Evolutionary conservation across 306 rosid species (phyloP), one percentile per base, ranked within the genome.

Genomic region (Dryas octopetala): DNA sequence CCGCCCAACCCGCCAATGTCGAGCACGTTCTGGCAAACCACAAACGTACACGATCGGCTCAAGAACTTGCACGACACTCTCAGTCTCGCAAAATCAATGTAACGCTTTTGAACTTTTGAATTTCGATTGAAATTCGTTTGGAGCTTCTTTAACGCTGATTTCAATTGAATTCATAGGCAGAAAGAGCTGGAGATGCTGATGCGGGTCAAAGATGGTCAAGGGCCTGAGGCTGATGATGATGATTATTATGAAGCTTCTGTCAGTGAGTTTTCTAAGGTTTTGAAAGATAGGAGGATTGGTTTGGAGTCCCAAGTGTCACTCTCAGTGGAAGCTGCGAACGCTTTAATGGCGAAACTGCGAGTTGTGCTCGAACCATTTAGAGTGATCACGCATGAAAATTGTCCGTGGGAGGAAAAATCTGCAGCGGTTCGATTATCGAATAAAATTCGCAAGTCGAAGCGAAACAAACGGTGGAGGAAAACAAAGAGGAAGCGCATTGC

Each of bases 381-480:
- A 54, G 70, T 68, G 74, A 75, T 80, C 26, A 52, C 72, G 1
- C 90, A 84, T 66, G 93, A 86, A 70, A 81, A 71, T 28, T 75
- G 85, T 86, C 97, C 93, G 0, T 89, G 97, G 98, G 96, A 90
- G 85, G 97, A 89, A 76, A 91, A 89, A 76, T 90, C 87, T 73
- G 88, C 88, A 0, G 85, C 83, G 5, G 71, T 83, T 54, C 84
- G 80, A 75, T 78, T 95, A 32, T 68, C 90, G 0, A 68, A 81
- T 74, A 95, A 83, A 74, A 65, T 84, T 55, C 66, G 40, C 6
- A 95, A 91, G 81, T 78, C 90, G 19, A 89, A 84, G 70, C 68
- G 90, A 62, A 95, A 95, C 81, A 87, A 91, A 70, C 76, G 62
- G 6, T 86, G 97, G 98, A 90, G 96, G 84, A 95, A 88, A 78